phyloP scores from a whole-genome alignment of 345 rosid genomes.

The Populus simonii region DNA sequence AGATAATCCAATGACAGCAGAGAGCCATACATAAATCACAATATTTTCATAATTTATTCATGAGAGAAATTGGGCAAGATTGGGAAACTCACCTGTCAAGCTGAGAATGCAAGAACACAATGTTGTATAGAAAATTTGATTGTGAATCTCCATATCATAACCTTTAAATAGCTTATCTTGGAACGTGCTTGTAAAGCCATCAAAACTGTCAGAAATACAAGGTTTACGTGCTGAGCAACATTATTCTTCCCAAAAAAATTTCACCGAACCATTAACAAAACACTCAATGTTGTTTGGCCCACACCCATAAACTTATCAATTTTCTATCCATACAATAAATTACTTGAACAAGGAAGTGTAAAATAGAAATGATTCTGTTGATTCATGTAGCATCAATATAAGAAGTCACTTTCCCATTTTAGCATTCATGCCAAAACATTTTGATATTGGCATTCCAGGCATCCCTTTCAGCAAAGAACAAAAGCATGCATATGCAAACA shows the following conservation, averaged over 20 bases:
- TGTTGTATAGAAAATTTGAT: conserved; percentile 94
- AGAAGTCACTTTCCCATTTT: neutral
- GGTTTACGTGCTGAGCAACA: conserved; percentile 7
- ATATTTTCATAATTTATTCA: neutral
- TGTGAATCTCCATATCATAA: conserved; percentile 93
- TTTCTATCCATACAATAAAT: neutral
- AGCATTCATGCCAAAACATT: neutral
- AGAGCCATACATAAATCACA: neutral
- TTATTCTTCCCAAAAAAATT: neutral
- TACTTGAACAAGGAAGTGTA: neutral
- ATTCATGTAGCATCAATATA: neutral
- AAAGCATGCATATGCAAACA: neutral
- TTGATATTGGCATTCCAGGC: neutral
- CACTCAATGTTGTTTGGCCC: neutral
- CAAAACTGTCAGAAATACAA: conserved; percentile 56
- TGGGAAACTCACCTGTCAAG: conserved; percentile 57
- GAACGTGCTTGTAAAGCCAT: conserved; percentile 97
- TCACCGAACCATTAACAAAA: neutral
- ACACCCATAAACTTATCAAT: neutral
- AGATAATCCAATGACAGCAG: neutral
- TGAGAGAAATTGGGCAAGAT: neutral
- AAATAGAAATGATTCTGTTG: neutral
- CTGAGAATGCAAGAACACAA: conserved; percentile 78
- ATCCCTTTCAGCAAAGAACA: neutral
- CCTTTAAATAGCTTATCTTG: conserved; percentile 95